A percentile compares a stretch with the other conserved stretches of the same genome.
Evolutionary conservation across 768 basidiomycete species (phyloP).

Genomic region (Lactarius quietus): DNA sequence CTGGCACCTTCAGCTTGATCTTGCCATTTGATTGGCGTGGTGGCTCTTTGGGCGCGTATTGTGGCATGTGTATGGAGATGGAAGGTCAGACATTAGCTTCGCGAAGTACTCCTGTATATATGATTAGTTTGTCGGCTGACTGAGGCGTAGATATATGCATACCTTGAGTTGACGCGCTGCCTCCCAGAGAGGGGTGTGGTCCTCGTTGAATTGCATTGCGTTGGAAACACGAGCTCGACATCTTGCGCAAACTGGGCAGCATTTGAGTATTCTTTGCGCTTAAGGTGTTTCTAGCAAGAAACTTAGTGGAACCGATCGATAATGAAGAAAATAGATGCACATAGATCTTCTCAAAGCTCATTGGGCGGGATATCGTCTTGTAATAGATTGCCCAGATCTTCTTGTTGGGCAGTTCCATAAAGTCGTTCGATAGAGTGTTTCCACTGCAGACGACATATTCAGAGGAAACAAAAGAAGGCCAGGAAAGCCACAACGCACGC

Average conservation of each 20-base stretch:
- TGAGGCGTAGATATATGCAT: constrained; percentile 29
- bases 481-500: constrained; percentile 43
- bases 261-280: constrained; percentile 70
- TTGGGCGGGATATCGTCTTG: constrained; percentile 71
- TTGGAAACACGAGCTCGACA: constrained; percentile 90
- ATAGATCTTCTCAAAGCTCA: constrained; percentile 72
- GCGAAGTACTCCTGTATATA: constrained; percentile 62
- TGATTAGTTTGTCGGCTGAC: constrained; percentile 17
- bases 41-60: constrained; percentile 48
- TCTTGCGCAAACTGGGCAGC: constrained; percentile 76
- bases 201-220: constrained; percentile 84
- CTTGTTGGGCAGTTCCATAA: constrained; percentile 80
- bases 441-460: constrained; percentile 43
- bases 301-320: neutral
- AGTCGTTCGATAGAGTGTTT: constrained; percentile 62
- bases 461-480: constrained; percentile 7
- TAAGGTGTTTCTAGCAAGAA: constrained; percentile 63
- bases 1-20: constrained; percentile 71
- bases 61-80: constrained; percentile 58
- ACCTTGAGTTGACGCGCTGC: constrained; percentile 69
- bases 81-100: constrained; percentile 73
- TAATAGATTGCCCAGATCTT: constrained; percentile 81
- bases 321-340: constrained; percentile 43
- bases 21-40: constrained; percentile 42
- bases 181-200: constrained; percentile 79